Percentiles rank a stretch among this genome's conserved stretches.
Conservation (phyloP, 495 filamentous ascomycete species). For the Bryoglossum gracile region DNA sequence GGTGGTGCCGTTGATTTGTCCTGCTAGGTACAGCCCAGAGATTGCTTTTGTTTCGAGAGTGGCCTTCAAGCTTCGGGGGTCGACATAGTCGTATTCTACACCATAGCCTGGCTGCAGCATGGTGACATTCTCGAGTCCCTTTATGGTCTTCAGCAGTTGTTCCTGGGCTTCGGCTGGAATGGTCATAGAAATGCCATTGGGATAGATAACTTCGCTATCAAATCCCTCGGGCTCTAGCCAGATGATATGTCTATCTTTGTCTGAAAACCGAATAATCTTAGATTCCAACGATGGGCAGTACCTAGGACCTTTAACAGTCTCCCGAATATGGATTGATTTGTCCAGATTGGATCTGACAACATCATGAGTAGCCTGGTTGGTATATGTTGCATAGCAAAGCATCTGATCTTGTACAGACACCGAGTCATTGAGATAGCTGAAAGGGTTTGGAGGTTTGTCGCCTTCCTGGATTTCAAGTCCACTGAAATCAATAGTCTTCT, state of each 20-base stretch:
- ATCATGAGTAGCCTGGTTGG: conserved; percentile 75
- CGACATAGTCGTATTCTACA: conserved; percentile 98
- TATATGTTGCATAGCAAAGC: conserved; percentile 74
- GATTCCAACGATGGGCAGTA: conserved; percentile 96
- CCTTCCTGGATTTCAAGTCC: conserved; percentile 65
- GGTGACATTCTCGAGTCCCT: conserved; percentile 75
- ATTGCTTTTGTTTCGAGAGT: conserved; percentile 94
- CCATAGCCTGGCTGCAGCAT: conserved; percentile 98
- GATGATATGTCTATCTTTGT: conserved; percentile 74
- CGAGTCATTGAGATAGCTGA: conserved; percentile 77
- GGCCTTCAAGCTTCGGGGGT: conserved; percentile 76
- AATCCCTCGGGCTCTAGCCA: conserved; percentile 98
- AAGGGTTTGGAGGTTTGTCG: conserved; percentile 81
- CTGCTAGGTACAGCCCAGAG: conserved; percentile 81
- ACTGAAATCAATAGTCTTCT: conserved; percentile 72
- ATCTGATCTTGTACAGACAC: conserved; percentile 78
- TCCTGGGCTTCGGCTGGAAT: conserved; percentile 81
- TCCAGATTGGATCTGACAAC: conserved; percentile 80
- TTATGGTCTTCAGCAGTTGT: conserved; percentile 73
- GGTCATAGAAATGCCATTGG: conserved; percentile 96
- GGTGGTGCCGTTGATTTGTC: conserved; percentile 97
- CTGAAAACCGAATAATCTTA: conserved; percentile 81
- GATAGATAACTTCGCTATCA: conserved; percentile 84
- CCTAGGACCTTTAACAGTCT: conserved; percentile 87
- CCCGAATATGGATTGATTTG: conserved; percentile 91